These are phyloP conservation scores for Ustilago esculenta DNA, from an alignment of 1,284 basidiomycete species.

Conservation along the genomic window DNA sequence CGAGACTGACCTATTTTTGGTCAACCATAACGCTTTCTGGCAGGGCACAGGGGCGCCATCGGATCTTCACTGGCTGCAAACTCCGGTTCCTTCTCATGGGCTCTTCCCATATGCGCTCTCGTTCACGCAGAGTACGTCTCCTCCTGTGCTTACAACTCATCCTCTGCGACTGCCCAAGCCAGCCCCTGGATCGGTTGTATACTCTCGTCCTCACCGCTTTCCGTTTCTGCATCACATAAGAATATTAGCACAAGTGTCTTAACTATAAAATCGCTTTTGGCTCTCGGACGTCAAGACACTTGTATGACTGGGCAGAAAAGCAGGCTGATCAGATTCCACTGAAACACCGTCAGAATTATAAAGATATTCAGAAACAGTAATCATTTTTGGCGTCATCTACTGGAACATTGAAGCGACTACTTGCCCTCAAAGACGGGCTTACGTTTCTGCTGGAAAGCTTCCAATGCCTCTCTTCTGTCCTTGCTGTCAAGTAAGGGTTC, in stretches of 20 bases:
- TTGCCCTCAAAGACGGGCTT: constrained; percentile 23
- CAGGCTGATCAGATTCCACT: too few species aligned
- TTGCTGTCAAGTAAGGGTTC: constrained; percentile 17
- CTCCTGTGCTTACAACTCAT: constrained; percentile 71
- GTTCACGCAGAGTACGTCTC: constrained; percentile 69
- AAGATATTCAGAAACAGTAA: too few species aligned
- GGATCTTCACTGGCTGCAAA: constrained; percentile 67
- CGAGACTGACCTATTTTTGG: constrained; percentile 62
- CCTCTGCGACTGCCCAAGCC: constrained; percentile 73
- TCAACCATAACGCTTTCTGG: constrained; percentile 72
- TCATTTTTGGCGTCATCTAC: too few species aligned
- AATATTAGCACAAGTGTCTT: too few species aligned
- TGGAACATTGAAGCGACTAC: too few species aligned
- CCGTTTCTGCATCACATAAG: too few species aligned
- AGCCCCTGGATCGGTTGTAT: constrained; percentile 69
- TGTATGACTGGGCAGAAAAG: too few species aligned
- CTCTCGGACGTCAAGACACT: too few species aligned
- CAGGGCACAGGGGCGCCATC: constrained; percentile 72
- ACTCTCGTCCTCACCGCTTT: too few species aligned
- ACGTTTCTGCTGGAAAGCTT: constrained; percentile 27
- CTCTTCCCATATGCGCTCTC: constrained; percentile 69
- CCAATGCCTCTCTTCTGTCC: constrained; percentile 22
- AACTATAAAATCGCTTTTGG: too few species aligned
- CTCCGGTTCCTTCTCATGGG: constrained; percentile 42
- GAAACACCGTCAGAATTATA: too few species aligned